Percentiles rank a stretch among this genome's conserved stretches.
phyloP scores from a whole-genome alignment of 129 eudicot species.

The Gnaphalium uliginosum region DNA sequence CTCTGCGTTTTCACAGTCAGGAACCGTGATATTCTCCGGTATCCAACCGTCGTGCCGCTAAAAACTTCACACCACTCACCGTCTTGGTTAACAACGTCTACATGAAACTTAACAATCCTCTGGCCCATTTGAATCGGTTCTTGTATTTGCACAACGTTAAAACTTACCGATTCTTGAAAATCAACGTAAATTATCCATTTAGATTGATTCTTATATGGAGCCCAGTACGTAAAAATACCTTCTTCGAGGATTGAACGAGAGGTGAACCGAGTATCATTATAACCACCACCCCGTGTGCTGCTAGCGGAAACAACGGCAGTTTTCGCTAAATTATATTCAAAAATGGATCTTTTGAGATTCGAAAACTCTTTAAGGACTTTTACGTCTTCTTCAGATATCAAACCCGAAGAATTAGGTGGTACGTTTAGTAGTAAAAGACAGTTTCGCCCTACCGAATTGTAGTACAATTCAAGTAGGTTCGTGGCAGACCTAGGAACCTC shows the following conservation, averaged over 20 bases:
- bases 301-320: constrained; percentile 56
- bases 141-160: constrained; percentile 67
- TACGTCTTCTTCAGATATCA: constrained; percentile 73
- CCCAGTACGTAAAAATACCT: constrained; percentile 70
- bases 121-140: constrained; percentile 93
- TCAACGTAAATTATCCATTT: constrained; percentile 51
- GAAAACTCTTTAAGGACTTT: constrained; percentile 69
- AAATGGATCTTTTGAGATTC: constrained; percentile 50
- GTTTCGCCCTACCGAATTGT: constrained; percentile 85
- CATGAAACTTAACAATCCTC: constrained; percentile 56
- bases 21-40: constrained; percentile 56
- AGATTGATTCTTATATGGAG: constrained; percentile 48
- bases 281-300: constrained; percentile 59
- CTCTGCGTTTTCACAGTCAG: constrained; percentile 38
- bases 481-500: constrained; percentile 67
- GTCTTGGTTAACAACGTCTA: constrained; percentile 42
- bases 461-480: constrained; percentile 68
- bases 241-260: constrained; percentile 50
- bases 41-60: constrained; percentile 75
- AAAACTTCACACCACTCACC: constrained; percentile 51
- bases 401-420: constrained; percentile 87
- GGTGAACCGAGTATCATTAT: constrained; percentile 40
- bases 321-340: constrained; percentile 59
- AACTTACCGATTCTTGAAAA: constrained; percentile 41
- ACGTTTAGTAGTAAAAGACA: constrained; percentile 73